phyloP scores from a whole-genome alignment of 2,329 filamentous ascomycete genomes.

The Chaetomium strumarium region DNA sequence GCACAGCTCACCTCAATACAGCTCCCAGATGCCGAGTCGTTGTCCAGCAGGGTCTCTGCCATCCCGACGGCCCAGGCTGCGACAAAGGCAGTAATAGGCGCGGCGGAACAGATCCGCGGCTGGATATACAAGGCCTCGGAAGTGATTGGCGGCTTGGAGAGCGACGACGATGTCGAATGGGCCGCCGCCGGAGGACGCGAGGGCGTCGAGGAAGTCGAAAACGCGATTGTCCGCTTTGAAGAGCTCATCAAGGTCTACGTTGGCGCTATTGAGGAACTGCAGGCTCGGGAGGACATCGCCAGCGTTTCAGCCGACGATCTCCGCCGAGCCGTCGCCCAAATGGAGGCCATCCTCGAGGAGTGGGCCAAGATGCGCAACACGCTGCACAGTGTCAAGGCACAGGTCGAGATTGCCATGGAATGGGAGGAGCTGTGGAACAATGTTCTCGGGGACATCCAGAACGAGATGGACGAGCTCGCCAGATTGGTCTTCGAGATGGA shows the following conservation, averaged over 20 bases:
- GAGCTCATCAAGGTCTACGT: constrained; percentile 89
- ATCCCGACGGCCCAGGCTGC: constrained; percentile 84
- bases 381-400: constrained; percentile 73
- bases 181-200: constrained; percentile 80
- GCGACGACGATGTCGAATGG: constrained; percentile 97
- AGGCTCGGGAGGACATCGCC: constrained; percentile 69
- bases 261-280: constrained; percentile 85
- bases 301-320: constrained; percentile 67
- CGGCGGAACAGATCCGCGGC: constrained; percentile 84
- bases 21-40: constrained; percentile 75
- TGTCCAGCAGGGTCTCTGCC: constrained; percentile 76
- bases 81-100: constrained; percentile 73
- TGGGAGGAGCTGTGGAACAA: constrained; percentile 97
- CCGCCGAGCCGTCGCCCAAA: constrained; percentile 71
- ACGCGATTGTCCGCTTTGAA: constrained; percentile 77
- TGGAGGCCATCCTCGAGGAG: constrained; percentile 78
- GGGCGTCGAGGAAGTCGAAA: constrained; percentile 66
- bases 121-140: constrained; percentile 93
- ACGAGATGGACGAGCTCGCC: constrained; percentile 58
- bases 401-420: constrained; percentile 97
- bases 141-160: constrained; percentile 81
- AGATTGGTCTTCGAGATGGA: constrained; percentile 96
- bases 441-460: constrained; percentile 87
- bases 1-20: constrained; percentile 87
- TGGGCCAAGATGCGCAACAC: constrained; percentile 79